phyloP scores from a whole-genome alignment of 2,329 filamentous ascomycete genomes.

The Alternaria alternata region DNA sequence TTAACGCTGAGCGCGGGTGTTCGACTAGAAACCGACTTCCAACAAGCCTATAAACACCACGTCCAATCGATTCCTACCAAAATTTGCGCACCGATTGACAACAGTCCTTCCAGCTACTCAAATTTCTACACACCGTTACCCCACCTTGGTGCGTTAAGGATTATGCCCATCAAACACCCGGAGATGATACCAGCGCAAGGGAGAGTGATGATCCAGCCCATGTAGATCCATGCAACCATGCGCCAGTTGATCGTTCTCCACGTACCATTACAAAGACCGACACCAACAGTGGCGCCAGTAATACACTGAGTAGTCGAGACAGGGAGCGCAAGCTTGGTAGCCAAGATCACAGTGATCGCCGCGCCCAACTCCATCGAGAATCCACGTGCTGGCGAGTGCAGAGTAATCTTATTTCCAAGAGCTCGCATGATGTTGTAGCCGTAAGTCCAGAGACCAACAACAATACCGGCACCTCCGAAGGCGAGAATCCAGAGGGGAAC shows the following conservation, averaged over 20 bases:
- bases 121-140: conserved; percentile 23
- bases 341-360: conserved; percentile 69
- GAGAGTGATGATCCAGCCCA: conserved; percentile 57
- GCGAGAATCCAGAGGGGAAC: conserved; percentile 51
- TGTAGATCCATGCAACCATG: conserved; percentile 53
- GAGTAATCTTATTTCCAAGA: conserved; percentile 68
- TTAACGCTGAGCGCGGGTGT: background rate
- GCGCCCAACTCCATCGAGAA: conserved; percentile 53
- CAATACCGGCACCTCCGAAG: conserved; percentile 60
- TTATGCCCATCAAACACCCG: conserved; percentile 68
- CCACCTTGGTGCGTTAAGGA: conserved; percentile 65
- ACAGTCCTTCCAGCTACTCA: background rate
- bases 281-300: conserved; percentile 44
- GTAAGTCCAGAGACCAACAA: conserved; percentile 68
- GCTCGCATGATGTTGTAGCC: conserved; percentile 72
- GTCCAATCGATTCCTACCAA: background rate
- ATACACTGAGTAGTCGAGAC: conserved; percentile 67
- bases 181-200: conserved; percentile 59
- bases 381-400: conserved; percentile 68
- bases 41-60: background rate
- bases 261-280: conserved; percentile 44
- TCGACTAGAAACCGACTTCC: background rate
- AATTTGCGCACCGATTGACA: background rate
- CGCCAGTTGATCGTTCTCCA: conserved; percentile 56
- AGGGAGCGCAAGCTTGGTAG: conserved; percentile 66